phyloP scores from a whole-genome alignment of 805 yeast genomes.

The Metschnikowia continentalis region DNA sequence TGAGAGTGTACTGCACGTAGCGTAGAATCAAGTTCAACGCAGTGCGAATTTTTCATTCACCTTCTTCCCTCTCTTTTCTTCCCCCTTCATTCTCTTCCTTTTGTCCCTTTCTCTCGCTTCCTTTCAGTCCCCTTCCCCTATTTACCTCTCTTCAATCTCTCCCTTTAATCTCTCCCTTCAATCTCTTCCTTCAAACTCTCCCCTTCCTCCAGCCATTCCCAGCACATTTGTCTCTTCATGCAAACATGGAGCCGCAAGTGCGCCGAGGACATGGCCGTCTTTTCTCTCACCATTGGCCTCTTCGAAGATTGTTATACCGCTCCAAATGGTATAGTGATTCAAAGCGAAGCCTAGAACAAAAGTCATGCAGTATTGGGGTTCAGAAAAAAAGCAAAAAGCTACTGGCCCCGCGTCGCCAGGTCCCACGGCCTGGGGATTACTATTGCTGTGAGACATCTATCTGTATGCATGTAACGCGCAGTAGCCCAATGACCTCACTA shows the following conservation, averaged over 20 bases:
- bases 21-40: background rate
- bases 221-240: background rate
- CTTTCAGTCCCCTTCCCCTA: background rate
- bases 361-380: background rate
- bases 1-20: background rate
- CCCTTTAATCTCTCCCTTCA: background rate
- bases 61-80: no score
- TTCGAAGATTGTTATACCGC: slow-evolving; percentile 31
- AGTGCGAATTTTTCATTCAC: background rate
- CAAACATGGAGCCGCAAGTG: slow-evolving; percentile 1
- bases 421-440: slow-evolving; percentile 15
- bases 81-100: no score
- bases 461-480: slow-evolving; percentile 2
- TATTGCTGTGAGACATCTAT: slow-evolving; percentile 31
- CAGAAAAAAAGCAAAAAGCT: background rate
- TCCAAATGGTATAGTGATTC: slow-evolving; percentile 30
- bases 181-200: no score
- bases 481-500: background rate
- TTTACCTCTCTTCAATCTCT: no score
- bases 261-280: background rate
- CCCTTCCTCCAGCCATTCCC: background rate
- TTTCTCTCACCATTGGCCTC: slow-evolving; percentile 19
- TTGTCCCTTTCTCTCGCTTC: background rate
- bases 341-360: slow-evolving; percentile 31
- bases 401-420: background rate